A percentile compares a stretch with the other conserved stretches of the same genome.
phyloP scores from a whole-genome alignment of 2,329 filamentous ascomycete genomes.

The Fusarium phyllophilum region DNA sequence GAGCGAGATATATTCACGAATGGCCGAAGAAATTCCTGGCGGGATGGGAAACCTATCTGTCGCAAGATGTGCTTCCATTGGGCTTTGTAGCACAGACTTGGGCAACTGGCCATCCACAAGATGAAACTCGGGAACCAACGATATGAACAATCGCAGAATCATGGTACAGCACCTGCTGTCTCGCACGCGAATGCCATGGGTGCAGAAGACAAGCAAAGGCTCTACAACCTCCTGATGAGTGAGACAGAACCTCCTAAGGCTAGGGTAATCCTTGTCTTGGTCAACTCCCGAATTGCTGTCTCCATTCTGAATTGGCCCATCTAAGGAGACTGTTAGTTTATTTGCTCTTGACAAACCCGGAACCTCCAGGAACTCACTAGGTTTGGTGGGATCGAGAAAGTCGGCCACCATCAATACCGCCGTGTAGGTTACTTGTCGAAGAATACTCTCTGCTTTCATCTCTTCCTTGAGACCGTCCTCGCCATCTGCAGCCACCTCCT shows the following conservation, averaged over 20 bases:
- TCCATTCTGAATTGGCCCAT: conserved; percentile 46
- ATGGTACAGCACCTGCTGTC: conserved; percentile 90
- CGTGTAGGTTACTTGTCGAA: conserved; percentile 91
- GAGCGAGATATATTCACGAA: conserved; percentile 89
- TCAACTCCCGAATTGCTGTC: conserved; percentile 41
- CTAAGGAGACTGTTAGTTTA: conserved; percentile 38
- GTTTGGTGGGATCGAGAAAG: conserved; percentile 80
- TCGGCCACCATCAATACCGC: conserved; percentile 92
- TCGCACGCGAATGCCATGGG: conserved; percentile 87
- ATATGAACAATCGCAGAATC: conserved; percentile 86
- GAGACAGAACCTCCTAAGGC: conserved; percentile 85
- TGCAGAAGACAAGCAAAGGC: conserved; percentile 90
- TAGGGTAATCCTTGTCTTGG: conserved; percentile 57
- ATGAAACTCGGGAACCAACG: conserved; percentile 84
- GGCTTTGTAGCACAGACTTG: conserved; percentile 37
- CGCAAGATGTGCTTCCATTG: conserved; percentile 43
- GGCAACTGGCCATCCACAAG: conserved; percentile 54
- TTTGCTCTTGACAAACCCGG: neutral
- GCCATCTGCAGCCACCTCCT: conserved; percentile 71
- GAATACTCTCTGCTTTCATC: conserved; percentile 97
- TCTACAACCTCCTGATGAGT: conserved; percentile 82
- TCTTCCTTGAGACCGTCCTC: conserved; percentile 87
- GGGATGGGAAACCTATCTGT: conserved; percentile 60
- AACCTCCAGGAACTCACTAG: conserved; percentile 62
- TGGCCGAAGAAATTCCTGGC: conserved; percentile 67